A percentile compares a stretch with the other conserved stretches of the same genome.
Evolutionary conservation across 805 yeast species (phyloP).

Genomic region (Candida oleophila): DNA sequence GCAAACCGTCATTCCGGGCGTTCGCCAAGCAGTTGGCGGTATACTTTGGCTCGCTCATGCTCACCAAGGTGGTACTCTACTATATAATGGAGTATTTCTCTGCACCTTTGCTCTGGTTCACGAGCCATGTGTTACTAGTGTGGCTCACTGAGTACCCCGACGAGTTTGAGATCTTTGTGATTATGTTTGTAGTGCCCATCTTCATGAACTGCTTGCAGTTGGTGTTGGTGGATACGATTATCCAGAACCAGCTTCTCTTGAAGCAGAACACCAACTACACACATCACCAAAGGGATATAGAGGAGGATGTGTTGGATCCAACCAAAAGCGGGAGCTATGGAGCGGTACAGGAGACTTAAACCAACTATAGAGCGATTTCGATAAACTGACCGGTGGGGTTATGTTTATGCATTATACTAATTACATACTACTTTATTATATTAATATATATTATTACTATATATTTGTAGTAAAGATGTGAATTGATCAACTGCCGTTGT

Average conservation of each 20-base stretch:
- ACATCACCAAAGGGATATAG: not conserved
- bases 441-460: too few species aligned
- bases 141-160: constrained; percentile 83
- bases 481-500: too few species aligned
- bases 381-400: too few species aligned
- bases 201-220: constrained; percentile 74
- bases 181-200: constrained; percentile 79
- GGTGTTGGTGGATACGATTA: constrained; percentile 69
- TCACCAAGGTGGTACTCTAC: constrained; percentile 67
- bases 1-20: constrained; percentile 48
- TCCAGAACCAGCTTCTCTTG: constrained; percentile 51
- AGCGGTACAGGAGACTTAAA: constrained; percentile 2
- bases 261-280: constrained; percentile 25
- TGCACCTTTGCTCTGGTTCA: constrained; percentile 42
- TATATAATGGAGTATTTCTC: constrained; percentile 67
- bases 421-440: too few species aligned
- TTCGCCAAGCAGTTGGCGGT: constrained; percentile 71
- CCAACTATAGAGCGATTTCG: too few species aligned
- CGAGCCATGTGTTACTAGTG: constrained; percentile 74
- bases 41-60: constrained; percentile 60
- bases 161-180: constrained; percentile 75
- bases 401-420: too few species aligned
- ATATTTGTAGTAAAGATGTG: too few species aligned
- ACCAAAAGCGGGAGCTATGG: constrained; percentile 1
- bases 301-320: not conserved